phyloP scores from a whole-genome alignment of 352 stramenopile species.

The Globisporangium abappressorium region DNA sequence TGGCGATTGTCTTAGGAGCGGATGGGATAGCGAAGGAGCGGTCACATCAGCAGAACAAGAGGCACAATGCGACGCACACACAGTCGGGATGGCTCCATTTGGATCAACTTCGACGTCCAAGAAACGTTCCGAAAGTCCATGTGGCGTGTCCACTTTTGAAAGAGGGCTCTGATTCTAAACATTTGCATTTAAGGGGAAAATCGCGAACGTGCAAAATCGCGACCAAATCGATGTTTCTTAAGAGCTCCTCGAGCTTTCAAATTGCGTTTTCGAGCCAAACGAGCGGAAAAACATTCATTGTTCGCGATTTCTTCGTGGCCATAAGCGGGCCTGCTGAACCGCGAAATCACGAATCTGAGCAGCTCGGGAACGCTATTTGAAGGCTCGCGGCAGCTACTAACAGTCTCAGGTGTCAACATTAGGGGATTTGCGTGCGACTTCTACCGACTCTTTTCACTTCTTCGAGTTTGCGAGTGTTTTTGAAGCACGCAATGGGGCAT shows the following conservation, averaged over 20 bases:
- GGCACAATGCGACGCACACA: background rate
- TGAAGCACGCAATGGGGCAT: no score
- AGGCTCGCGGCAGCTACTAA: no score
- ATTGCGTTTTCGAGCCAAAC: background rate
- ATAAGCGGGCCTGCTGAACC: no score
- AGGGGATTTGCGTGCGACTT: no score
- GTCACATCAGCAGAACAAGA: background rate
- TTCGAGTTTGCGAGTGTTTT: no score
- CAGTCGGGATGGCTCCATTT: background rate
- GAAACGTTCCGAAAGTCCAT: background rate
- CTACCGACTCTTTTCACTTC: no score
- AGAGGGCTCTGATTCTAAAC: background rate
- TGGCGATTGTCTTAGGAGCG: background rate
- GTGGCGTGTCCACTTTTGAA: background rate
- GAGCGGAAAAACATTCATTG: no score
- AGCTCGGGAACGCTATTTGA: no score
- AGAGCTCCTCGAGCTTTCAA: background rate
- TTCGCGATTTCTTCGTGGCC: no score
- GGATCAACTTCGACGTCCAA: background rate
- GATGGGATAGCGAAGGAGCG: background rate
- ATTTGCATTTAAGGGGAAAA: background rate
- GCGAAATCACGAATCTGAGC: no score
- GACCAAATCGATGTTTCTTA: background rate
- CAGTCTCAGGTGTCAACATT: no score
- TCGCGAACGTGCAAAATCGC: background rate